A percentile compares a stretch with the other conserved stretches of the same genome.
Evolutionary conservation across 768 basidiomycete species (phyloP).

Genomic region (Dendrothele bispora): DNA sequence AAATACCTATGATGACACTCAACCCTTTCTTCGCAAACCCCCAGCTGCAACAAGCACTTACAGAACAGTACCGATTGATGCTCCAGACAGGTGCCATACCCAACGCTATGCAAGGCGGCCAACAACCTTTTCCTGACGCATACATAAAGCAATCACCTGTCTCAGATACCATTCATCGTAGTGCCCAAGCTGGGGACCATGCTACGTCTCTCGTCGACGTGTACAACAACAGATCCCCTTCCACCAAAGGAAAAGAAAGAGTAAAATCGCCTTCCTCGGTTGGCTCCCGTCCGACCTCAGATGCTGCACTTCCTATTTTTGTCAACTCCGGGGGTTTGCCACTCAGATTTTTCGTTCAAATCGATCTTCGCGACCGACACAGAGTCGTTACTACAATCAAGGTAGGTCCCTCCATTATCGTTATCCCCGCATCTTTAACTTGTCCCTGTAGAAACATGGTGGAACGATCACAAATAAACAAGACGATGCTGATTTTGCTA

Average conservation of each 20-base stretch:
- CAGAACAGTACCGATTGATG: no score
- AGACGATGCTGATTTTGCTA: slow-evolving; percentile 58
- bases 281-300: slow-evolving; percentile 10
- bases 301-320: slow-evolving; percentile 38
- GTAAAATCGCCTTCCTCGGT: slow-evolving; percentile 15
- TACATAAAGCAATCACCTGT: no score
- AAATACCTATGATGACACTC: no score
- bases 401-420: slow-evolving; percentile 34
- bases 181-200: background rate
- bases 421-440: background rate
- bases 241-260: slow-evolving; percentile 28
- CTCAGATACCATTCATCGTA: no score
- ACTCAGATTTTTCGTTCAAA: slow-evolving; percentile 63
- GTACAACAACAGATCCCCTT: slow-evolving; percentile 11
- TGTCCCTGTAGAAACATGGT: slow-evolving; percentile 55
- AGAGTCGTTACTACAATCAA: slow-evolving; percentile 56
- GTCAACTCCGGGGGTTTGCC: slow-evolving; percentile 38
- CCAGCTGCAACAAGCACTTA: no score
- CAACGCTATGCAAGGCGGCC: no score
- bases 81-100: no score
- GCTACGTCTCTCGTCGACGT: slow-evolving; percentile 1
- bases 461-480: slow-evolving; percentile 57
- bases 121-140: no score
- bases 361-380: slow-evolving; percentile 59
- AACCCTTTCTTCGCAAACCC: no score